Evolutionary conservation across 805 yeast species (phyloP), one percentile per base, ranked within the genome.

Genomic region (Monosporozyma unispora): DNA sequence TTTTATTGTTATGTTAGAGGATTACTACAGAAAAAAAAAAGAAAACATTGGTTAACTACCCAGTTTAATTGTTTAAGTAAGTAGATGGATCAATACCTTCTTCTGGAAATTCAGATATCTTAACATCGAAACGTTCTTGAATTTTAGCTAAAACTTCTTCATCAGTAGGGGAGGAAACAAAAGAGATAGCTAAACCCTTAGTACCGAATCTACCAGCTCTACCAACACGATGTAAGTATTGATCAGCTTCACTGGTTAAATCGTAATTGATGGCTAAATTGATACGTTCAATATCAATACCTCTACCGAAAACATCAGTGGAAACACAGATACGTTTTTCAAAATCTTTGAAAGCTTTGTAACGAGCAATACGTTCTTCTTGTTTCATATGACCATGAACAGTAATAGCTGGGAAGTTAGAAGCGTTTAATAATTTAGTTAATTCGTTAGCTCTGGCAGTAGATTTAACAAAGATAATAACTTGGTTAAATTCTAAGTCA

Each of bases 121-220:
- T 87, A 59, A 93, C 98, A 70, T 91, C 97, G 72, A 93, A 93
- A 74, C 98, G 83, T 60, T 87, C 95, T 77, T 93, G 99, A 67
- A 93, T 93, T 73, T 88, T 84, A 63, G 79, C 85, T 70, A 93
- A 78, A 41, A 90, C 86, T 72, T 84, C 87, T 71, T 88, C 89
- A 67, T 93, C 99, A 56, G 82, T 91, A 62, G 81, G 85, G 51
- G 82, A 77, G 41, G 93, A 77, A 49, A 93, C 93, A 57, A 91
- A 87, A 40, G 96, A 87, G 51, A 93, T 79, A 48, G 97, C 95
- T 62, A 93, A 81, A 75, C 99, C 99, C 76, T 91, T 91, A 68
- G 99, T 91, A 77, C 99, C 99, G 64, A 91, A 91, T 80, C 99
- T 90, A 74, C 99, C 99, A 59, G 99, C 99, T 81, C 99, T 89